Evolutionary conservation across 208 protist species (phyloP).

Genomic region (Angomonas deanei): DNA sequence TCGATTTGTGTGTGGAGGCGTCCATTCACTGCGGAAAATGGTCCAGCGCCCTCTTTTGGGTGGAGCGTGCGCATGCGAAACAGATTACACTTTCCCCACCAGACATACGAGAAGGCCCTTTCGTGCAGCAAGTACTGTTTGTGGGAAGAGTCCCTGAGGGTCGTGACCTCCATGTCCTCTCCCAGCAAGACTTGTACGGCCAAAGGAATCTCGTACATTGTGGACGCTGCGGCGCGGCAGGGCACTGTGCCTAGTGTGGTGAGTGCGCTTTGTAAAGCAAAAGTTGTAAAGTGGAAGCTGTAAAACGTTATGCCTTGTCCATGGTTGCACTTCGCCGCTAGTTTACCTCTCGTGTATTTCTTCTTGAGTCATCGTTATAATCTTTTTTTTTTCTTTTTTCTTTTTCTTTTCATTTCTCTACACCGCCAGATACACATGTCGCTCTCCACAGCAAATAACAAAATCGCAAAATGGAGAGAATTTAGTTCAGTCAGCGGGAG

Average conservation of each 20-base stretch:
- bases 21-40: constrained; percentile 52
- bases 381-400: neutral
- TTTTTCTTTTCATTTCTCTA: constrained; percentile 14
- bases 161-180: constrained; percentile 46
- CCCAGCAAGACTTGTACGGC: constrained; percentile 39
- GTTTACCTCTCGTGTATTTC: neutral
- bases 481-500: neutral
- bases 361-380: neutral
- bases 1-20: constrained; percentile 57
- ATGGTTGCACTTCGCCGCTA: neutral
- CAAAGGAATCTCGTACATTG: constrained; percentile 32
- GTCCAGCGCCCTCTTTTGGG: constrained; percentile 77
- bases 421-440: neutral
- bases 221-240: constrained; percentile 38
- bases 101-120: constrained; percentile 51
- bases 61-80: constrained; percentile 48
- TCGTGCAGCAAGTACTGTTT: constrained; percentile 27
- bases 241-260: constrained; percentile 31
- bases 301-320: constrained; percentile 6
- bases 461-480: neutral
- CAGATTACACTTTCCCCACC: constrained; percentile 21
- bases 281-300: constrained; percentile 43
- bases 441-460: neutral
- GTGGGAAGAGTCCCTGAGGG: constrained; percentile 44
- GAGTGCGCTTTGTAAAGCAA: constrained; percentile 22